Evolutionary conservation across 108 stramenopile species (phyloP).

Genomic region (Skeletonema tropicum): DNA sequence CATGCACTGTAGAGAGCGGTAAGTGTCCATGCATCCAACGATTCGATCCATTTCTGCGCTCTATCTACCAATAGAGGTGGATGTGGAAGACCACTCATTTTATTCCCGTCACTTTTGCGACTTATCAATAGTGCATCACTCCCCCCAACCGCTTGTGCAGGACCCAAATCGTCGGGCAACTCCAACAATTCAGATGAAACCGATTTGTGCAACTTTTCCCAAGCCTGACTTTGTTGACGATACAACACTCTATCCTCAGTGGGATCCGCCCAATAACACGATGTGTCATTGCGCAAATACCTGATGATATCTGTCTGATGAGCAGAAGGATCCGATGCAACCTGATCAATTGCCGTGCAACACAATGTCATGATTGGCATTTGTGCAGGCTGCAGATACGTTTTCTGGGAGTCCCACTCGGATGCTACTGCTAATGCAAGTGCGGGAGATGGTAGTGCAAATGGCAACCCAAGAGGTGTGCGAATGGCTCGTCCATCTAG

Average conservation of each 20-base stretch:
- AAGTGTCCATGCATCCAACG: conserved; percentile 89
- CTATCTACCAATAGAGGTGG: conserved; percentile 59
- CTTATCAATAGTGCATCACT: conserved; percentile 74
- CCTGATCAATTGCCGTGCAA: conserved; percentile 92
- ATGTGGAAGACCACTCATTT: conserved; percentile 76
- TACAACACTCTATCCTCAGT: conserved; percentile 79
- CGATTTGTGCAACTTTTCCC: conserved; percentile 70
- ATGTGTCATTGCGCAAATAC: conserved; percentile 90
- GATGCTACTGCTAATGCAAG: conserved; percentile 89
- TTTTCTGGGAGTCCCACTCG: conserved; percentile 93
- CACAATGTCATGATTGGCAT: conserved; percentile 98
- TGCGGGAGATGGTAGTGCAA: conserved; percentile 74
- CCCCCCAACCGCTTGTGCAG: conserved; percentile 68
- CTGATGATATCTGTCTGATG: conserved; percentile 59
- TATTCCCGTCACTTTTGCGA: conserved; percentile 55
- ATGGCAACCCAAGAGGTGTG: conserved; percentile 78
- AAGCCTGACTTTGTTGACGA: conserved; percentile 66
- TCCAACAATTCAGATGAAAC: conserved; percentile 32
- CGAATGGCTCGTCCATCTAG: conserved; percentile 76
- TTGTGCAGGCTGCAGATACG: conserved; percentile 84
- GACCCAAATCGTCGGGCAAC: conserved; percentile 49
- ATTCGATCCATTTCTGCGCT: conserved; percentile 58
- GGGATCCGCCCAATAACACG: conserved; percentile 87
- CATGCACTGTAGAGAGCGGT: conserved; percentile 75
- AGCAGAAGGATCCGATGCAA: conserved; percentile 49